Evolutionary conservation across 2,329 filamentous ascomycete species (phyloP).

Genomic region (Aureobasidium leucospermi): DNA sequence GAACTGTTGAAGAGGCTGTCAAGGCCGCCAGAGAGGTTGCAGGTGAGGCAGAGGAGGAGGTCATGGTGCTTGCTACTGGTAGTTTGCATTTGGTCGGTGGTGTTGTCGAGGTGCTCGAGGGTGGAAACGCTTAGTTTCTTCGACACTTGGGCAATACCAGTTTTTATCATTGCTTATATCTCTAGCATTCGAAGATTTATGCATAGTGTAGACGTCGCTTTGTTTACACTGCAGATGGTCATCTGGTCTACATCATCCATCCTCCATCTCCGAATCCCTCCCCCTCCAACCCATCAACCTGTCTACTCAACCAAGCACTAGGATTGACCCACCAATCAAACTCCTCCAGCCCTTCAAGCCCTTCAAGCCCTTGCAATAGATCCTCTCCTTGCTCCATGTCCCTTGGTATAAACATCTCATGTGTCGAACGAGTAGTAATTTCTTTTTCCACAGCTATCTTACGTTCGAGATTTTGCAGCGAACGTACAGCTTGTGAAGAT

Average conservation of each 20-base stretch:
- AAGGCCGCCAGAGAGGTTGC: conserved; percentile 41
- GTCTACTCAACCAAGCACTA: background rate
- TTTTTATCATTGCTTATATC: too few relatives aligned
- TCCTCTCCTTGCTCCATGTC: background rate
- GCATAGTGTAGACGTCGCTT: too few relatives aligned
- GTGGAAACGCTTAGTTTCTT: conserved; percentile 18
- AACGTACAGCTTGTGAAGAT: background rate
- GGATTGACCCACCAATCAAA: background rate
- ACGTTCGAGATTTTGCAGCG: background rate
- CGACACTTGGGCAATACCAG: too few relatives aligned
- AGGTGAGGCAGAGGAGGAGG: conserved; percentile 30
- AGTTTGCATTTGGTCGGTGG: conserved; percentile 80
- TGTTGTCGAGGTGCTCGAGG: conserved; percentile 63
- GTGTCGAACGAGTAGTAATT: background rate
- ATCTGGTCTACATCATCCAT: too few relatives aligned
- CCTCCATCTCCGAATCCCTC: background rate
- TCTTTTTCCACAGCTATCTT: background rate
- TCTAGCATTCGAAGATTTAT: too few relatives aligned
- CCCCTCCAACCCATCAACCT: background rate
- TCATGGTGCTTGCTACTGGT: conserved; percentile 68
- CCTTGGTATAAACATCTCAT: background rate
- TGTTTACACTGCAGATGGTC: too few relatives aligned
- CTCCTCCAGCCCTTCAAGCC: background rate
- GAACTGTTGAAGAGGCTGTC: conserved; percentile 65
- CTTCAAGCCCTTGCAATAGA: background rate